A percentile compares a stretch with the other conserved stretches of the same genome.
Conservation (phyloP, 331 rosid species). For the Arachis monticola region DNA sequence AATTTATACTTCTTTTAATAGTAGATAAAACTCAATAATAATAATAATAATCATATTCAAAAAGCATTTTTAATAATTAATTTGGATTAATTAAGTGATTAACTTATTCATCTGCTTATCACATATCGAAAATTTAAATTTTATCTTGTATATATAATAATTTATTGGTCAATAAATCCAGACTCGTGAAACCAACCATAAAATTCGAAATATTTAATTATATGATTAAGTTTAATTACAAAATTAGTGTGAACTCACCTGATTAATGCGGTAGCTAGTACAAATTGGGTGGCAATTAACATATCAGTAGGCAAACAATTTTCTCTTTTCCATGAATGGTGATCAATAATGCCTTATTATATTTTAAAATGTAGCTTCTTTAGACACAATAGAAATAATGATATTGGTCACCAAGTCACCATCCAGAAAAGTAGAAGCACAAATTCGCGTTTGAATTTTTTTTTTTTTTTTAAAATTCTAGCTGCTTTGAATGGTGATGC, state of each 20-base stretch:
- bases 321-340: slow-evolving; percentile 35
- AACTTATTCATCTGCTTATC: too few species aligned
- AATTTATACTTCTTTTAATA: too few species aligned
- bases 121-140: too few species aligned
- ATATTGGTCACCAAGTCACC: slow-evolving; percentile 17
- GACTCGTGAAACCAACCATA: slow-evolving; percentile 30
- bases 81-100: too few species aligned
- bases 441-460: slow-evolving; percentile 16
- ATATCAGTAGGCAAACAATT: slow-evolving; percentile 11
- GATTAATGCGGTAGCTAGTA: slow-evolving; percentile 22
- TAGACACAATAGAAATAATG: slow-evolving; percentile 5
- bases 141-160: too few species aligned
- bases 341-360: slow-evolving; percentile 40
- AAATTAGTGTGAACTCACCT: slow-evolving; percentile 39
- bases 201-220: slow-evolving; percentile 37
- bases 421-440: slow-evolving; percentile 29
- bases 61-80: too few species aligned
- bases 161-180: too few species aligned
- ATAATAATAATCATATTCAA: too few species aligned
- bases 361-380: slow-evolving; percentile 36
- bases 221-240: slow-evolving; percentile 22
- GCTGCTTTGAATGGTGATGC: slow-evolving; percentile 16
- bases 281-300: slow-evolving; percentile 34
- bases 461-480: background rate
- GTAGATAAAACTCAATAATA: too few species aligned